Base-by-base conservation (phyloP, 2,329 filamentous ascomycete genomes). In the Graphilbum sp. region DNA sequence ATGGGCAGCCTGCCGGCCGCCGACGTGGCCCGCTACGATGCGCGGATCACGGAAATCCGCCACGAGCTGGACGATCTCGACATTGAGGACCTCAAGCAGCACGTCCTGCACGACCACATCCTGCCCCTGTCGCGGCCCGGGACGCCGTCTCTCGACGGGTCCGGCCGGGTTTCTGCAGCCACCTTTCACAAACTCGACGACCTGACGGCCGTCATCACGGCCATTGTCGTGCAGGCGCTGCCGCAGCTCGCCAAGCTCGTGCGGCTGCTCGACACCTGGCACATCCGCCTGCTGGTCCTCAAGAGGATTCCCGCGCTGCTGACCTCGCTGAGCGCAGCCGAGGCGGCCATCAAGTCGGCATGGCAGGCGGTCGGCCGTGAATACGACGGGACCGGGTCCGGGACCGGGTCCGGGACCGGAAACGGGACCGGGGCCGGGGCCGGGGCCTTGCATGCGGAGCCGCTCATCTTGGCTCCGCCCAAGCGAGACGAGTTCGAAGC, bases 141-240 rank as follows among this genome's bases (percentile, higher is more conserved):
- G 7, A 65, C 59, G 11, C 64, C 65, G 11, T 25, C 35, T 2
- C 13, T 37, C 2, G 40, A 32, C 4, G 39, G 32, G 2, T 4
- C 24, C 1, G n/a, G 32, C 2, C 52, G 52, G 16, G 46, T 54
- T 49, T 61, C 51, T 54, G 58, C 60, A 23, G 7, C 20, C 1
- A 61, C 63, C 32, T 82, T 82, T 55, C 72, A 70, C 44, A 76
- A 71, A 43, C 73, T 96, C 64, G 86, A 90, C 49, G 90, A 96
- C 55, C 75, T 94, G 50, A 87, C 85, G 9, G 84, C 88, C 19
- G 69, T 96, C 34, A 72, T 96, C 40, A 95, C 90, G 1, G 83
- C 87, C 21, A 93, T 88, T 25, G 81, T 94, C 16, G 61, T 98
- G n/a, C 83, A 90, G 52, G 75, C 85, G 4, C 66, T 98, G 17